These are phyloP conservation scores for Linaria vulgaris DNA, from an alignment of 257 asterid genomes.

Conservation along the genomic window DNA sequence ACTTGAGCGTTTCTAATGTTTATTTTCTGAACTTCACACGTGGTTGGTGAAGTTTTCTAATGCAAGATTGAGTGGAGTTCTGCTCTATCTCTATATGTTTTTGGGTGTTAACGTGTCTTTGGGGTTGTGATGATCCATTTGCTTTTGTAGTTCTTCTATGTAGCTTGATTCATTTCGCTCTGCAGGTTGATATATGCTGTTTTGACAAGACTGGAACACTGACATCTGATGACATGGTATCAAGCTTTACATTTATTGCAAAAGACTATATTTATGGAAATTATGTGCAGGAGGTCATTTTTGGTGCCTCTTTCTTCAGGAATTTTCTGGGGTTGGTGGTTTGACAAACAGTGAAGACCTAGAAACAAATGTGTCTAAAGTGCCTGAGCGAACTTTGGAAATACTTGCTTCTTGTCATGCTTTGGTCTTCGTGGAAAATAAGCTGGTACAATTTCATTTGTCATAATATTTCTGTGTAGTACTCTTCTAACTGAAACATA, in stretches of 20 bases:
- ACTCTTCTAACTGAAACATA: background rate
- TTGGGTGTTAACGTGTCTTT: background rate
- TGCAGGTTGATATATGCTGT: conserved; percentile 98
- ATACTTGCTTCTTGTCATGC: conserved; percentile 99
- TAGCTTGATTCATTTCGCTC: conserved; percentile 27
- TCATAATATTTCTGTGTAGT: background rate
- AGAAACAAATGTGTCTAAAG: conserved; percentile 65
- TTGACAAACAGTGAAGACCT: conserved; percentile 70
- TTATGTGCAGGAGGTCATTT: conserved; percentile 12
- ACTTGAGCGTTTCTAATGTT: background rate
- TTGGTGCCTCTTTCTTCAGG: conserved; percentile 48
- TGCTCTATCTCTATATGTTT: background rate
- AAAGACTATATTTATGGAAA: conserved; percentile 25
- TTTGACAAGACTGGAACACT: conserved; percentile 97
- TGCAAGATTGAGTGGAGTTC: background rate
- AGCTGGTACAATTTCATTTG: conserved; percentile 60
- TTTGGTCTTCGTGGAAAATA: conserved; percentile 94
- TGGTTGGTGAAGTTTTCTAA: background rate
- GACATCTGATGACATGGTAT: conserved; percentile 99
- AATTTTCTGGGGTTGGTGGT: conserved; percentile 96
- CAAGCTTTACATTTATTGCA: conserved; percentile 24
- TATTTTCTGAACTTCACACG: too few species aligned
- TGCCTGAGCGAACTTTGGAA: conserved; percentile 69
- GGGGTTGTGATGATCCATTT: conserved; percentile 20
- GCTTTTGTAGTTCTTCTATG: background rate